phyloP scores from a whole-genome alignment of 441 rosid species.

The Theobroma grandiflorum region DNA sequence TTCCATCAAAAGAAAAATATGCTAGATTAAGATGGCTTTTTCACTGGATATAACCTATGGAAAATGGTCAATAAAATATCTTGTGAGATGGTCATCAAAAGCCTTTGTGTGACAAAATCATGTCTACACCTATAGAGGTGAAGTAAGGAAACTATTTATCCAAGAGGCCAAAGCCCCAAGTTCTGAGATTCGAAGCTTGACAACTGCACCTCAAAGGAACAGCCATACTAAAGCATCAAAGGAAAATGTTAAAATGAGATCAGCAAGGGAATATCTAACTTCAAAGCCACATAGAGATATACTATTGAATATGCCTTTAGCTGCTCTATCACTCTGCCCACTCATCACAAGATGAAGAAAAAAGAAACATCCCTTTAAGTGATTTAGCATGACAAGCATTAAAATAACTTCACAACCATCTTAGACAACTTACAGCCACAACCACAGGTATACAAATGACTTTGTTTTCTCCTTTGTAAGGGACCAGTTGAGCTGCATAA shows the following conservation, averaged over 20 bases:
- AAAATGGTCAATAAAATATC: neutral
- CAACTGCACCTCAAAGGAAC: slow-evolving; percentile 19
- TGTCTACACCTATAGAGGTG: neutral
- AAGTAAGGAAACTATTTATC: slow-evolving; percentile 1
- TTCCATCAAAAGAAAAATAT: neutral
- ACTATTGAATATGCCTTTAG: neutral
- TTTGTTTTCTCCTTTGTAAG: slow-evolving; percentile 55
- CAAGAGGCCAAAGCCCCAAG: slow-evolving; percentile 16
- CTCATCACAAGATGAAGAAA: slow-evolving; percentile 12
- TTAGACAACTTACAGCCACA: slow-evolving; percentile 79
- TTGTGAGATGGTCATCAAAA: neutral
- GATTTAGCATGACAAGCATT: neutral
- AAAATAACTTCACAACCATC: slow-evolving; percentile 15
- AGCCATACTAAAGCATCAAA: neutral
- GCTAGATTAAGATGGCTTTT: neutral
- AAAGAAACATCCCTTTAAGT: neutral
- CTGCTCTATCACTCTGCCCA: slow-evolving; percentile 19
- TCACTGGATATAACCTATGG: neutral
- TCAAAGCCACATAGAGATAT: slow-evolving; percentile 9
- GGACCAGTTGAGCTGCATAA: slow-evolving; percentile 88
- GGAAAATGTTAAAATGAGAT: neutral
- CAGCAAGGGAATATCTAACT: neutral
- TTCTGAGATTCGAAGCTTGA: slow-evolving; percentile 9
- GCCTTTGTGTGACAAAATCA: neutral
- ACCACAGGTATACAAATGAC: slow-evolving; percentile 73